phyloP scores from a whole-genome alignment of 768 basidiomycete genomes.

The Ramaria sp. region DNA sequence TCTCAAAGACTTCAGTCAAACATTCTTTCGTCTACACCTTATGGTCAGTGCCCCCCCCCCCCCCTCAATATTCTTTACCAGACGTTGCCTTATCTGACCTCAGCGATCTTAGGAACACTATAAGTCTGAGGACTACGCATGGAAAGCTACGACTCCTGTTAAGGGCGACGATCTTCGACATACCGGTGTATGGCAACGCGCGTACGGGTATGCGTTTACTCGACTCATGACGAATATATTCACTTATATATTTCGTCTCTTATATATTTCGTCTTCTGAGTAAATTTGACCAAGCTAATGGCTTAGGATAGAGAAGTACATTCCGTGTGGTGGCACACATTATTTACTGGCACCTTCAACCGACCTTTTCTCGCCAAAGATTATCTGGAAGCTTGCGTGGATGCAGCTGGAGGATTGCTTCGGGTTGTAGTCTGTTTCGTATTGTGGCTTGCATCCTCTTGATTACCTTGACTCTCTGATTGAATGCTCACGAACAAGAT shows the following conservation, averaged over 20 bases:
- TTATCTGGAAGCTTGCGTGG: constrained; percentile 2
- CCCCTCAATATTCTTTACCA: not conserved
- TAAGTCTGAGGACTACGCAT: constrained; percentile 11
- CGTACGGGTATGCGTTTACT: not conserved
- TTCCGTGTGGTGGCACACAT: too few species aligned
- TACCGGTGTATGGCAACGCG: not conserved
- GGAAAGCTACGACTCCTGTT: constrained; percentile 9
- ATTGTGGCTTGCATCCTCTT: too few species aligned
- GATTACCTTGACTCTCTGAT: too few species aligned
- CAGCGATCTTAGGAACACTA: constrained; percentile 1
- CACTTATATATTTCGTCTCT: not conserved
- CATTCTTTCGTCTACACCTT: not conserved
- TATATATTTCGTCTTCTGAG: too few species aligned
- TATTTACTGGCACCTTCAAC: constrained; percentile 1
- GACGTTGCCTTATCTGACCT: not conserved
- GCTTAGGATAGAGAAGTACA: too few species aligned
- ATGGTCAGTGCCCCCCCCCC: not conserved
- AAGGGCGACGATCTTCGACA: constrained; percentile 8
- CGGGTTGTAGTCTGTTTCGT: not conserved
- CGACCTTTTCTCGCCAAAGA: not conserved
- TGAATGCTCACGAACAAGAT: too few species aligned
- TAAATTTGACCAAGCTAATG: too few species aligned
- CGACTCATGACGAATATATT: not conserved
- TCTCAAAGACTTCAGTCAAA: not conserved
- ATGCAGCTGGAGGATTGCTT: not conserved